Base-by-base conservation (phyloP, 352 stramenopile genomes). In the Peronospora destructor region DNA sequence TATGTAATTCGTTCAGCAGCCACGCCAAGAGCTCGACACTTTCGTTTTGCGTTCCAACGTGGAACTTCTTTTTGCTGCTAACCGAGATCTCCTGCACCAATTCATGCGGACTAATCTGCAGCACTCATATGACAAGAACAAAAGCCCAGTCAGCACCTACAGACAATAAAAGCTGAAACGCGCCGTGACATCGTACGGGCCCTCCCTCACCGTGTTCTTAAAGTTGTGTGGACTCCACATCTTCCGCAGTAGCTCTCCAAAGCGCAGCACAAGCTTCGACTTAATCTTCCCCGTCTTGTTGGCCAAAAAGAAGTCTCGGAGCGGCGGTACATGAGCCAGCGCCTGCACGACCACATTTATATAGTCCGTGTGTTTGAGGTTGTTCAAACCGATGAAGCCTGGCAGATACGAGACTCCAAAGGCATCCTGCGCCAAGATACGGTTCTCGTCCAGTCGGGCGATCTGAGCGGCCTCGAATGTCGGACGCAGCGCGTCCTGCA, bases 211-310 rank as follows among this genome's bases (percentile, higher is more conserved):
- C 57, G 86, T 95, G 55, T 91, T 95, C 74, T 99, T 99, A 66
- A 99, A 98, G 50, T 98, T 97, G 64, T 97, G 82, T 5, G 91
- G 76, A 37, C 84, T 97, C 97, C 97, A 99, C 56, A 99, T 93
- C 67, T 98, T 98, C 6, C 96, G 79, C 26, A 99, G 72, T 14
- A 99, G 71, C 59, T 97, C 90, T 19, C 94, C 94, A 68, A 99
- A 99, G 35, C 74, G 80, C 53, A 96, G 56, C 21, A 97, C 87
- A 5, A 98, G 65, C 36, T 71, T 71, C 21, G 76, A 95, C 65
- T 80, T 91, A 75, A 71, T 68, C 51, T 76, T 79, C 26, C 51
- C 44, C 32, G 75, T 66, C 21, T 63, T 55, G 48, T 85, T 68
- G 11, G 43, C 56, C 23, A 99, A 63, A 68, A 99, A 99, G 59